Base-by-base conservation (phyloP, 164 flowering plant genomes). In the Stephania yunnanensis region DNA sequence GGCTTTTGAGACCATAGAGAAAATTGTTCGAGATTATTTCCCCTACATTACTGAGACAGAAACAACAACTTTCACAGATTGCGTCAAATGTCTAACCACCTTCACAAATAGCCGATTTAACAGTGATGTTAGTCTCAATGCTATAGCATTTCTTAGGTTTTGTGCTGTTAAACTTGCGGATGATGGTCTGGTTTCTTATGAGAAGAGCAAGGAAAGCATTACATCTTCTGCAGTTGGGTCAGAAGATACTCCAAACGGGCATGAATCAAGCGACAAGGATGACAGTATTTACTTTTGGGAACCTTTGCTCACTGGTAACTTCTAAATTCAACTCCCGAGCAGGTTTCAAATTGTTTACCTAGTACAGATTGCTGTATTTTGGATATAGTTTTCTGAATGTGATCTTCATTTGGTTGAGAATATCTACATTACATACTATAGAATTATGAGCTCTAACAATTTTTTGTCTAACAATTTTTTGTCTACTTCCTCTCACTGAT, bases 81-180 rank as follows among this genome's bases (percentile, higher is more conserved):
- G 98, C 81, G 99, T 96, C 73, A 87, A 81, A 83, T 96, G 99
- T 86, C 97, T 96, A 58, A 85, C 87, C 55, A 88, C 98, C 76
- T 96, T 96, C 84, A 96, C 99, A 74, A 94, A 84, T 76, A 94
- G 97, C 84, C 87, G 89, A 85, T 94, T 92, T 76, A 89, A 91
- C 84, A 90, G 90, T 83, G 99, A 96, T 78, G 93, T 96, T 46
- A 90, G 99, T 86, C 89, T 94, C 79, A 94, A 92, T 88, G 98
- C 99, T 45, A 96, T 96, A 82, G 98, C 97, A 61, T 96, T 96
- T 84, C 97, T 96, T 31, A 93, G 97, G 36, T 96, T 91, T 76
- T 96, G 98, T 90, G 99, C 99, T 74, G 85, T 92, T 64, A 96
- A 92, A 82, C 96, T 96, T 81, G 98, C 98, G 7, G 99, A 96